Percentiles rank a stretch among this genome's conserved stretches.
Conservation (phyloP, 208 protist genomes). For the Leishmania martiniquensis region DNA sequence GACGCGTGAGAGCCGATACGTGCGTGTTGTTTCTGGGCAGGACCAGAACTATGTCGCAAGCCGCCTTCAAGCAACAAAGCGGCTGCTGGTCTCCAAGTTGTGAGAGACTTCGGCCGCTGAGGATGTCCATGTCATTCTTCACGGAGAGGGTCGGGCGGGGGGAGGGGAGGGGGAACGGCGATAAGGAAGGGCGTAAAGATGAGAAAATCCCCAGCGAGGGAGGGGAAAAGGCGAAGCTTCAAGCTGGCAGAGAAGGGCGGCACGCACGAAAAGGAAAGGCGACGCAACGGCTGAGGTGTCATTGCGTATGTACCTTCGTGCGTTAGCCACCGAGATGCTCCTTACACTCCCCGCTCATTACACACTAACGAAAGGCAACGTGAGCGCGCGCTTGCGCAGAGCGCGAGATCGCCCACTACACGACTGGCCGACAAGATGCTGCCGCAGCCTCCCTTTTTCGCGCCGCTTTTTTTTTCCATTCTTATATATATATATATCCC, state of each 20-base stretch:
- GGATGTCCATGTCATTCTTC: neutral
- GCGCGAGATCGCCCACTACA: no score
- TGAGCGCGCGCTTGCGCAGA: neutral
- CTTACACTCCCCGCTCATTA: no score
- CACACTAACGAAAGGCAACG: neutral
- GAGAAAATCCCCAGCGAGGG: neutral
- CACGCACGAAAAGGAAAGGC: neutral
- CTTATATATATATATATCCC: no score
- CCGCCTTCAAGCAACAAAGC: neutral
- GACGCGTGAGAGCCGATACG: neutral
- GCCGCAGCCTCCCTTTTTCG: no score
- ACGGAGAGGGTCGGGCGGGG: neutral
- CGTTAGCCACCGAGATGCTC: no score
- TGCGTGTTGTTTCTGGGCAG: neutral
- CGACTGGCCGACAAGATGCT: no score
- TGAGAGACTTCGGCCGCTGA: neutral
- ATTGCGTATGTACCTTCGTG: neutral
- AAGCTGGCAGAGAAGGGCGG: neutral
- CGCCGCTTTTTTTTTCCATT: no score
- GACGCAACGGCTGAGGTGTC: neutral
- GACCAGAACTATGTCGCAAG: neutral
- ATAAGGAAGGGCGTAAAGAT: neutral
- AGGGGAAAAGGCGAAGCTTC: neutral
- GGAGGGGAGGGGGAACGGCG: neutral
- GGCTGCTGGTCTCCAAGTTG: neutral